Base-by-base conservation (phyloP, 257 asterid species). In the Solanum bukasovii region DNA sequence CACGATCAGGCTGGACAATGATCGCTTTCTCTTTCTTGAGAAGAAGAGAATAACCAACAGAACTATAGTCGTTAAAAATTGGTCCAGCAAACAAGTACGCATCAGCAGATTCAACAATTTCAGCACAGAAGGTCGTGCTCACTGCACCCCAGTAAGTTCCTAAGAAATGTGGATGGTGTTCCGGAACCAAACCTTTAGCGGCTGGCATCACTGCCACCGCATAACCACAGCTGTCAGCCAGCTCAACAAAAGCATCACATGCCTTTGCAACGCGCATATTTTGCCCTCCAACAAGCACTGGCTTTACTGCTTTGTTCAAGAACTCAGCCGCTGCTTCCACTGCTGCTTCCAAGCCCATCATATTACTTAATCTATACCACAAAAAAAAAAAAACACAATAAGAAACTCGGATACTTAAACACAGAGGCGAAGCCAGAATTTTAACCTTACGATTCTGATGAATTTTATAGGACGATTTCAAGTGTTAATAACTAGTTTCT, bases 101-200 rank as follows among this genome's bases (percentile, higher is more conserved):
- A 90, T 96, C 98, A 40, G 98, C 96, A 4, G 98, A 96, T 88
- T 91, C 98, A 6, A 96, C 96, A 6, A 96, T 96, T 83, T 96
- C 98, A 14, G 98, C 98, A 59, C 98, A 96, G 87, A 94, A 94
- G 5, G 95, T 87, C 0, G 96, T 93, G 88, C 98, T 96, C 90
- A 96, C 98, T 0, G 98, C 98, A 8, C 98, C 98, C 98, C 96
- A 94, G 87, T 94, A 96, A 18, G 97, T 96, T 27, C 98, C 98
- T 14, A 96, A 94, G 90, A 96, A 94, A 87, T 90, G 98, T 9
- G 96, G 93, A 89, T 96, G 98, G 89, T 91, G 88, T 85, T 94
- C 98, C 0, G 96, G 95, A 3, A 96, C 95, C n/a, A 94, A 89
- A 42, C 98, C 98, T 88, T 96, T 96, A 9, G 96, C 98, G 0